Percentiles rank a stretch among this genome's conserved stretches.
These are phyloP conservation scores for Theobroma grandiflorum DNA, from an alignment of 441 rosid species.

Conservation along the genomic window DNA sequence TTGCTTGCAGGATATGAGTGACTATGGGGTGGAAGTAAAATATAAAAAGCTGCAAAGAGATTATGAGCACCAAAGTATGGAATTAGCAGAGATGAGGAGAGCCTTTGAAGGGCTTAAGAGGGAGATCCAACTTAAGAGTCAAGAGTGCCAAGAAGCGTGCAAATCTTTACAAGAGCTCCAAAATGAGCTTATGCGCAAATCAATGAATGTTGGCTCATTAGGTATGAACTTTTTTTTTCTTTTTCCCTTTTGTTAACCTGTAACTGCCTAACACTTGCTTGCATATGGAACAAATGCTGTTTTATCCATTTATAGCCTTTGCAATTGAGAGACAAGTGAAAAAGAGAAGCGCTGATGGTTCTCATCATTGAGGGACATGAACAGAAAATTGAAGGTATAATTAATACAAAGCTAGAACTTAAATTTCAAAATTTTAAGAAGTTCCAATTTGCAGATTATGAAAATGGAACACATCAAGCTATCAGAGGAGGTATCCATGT, in stretches of 20 bases:
- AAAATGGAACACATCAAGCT: constrained; percentile 85
- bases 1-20: constrained; percentile 49
- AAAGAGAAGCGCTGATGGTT: constrained; percentile 95
- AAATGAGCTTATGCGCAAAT: constrained; percentile 96
- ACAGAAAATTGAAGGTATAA: constrained; percentile 83
- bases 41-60: constrained; percentile 45
- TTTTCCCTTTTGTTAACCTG: neutral
- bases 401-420: neutral
- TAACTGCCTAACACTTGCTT: neutral
- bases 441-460: constrained; percentile 63
- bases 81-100: constrained; percentile 59
- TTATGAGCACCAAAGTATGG: constrained; percentile 56
- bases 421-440: constrained; percentile 22
- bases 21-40: constrained; percentile 49
- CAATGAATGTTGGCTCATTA: constrained; percentile 97
- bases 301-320: constrained; percentile 63
- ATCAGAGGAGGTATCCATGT: constrained; percentile 73
- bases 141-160: constrained; percentile 80
- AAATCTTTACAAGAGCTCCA: constrained; percentile 74
- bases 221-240: constrained; percentile 54
- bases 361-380: constrained; percentile 85
- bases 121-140: constrained; percentile 69
- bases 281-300: constrained; percentile 24
- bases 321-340: constrained; percentile 98
- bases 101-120: constrained; percentile 66